Conservation (phyloP, 495 filamentous ascomycete genomes). For the Podospora pseudoanserina region DNA sequence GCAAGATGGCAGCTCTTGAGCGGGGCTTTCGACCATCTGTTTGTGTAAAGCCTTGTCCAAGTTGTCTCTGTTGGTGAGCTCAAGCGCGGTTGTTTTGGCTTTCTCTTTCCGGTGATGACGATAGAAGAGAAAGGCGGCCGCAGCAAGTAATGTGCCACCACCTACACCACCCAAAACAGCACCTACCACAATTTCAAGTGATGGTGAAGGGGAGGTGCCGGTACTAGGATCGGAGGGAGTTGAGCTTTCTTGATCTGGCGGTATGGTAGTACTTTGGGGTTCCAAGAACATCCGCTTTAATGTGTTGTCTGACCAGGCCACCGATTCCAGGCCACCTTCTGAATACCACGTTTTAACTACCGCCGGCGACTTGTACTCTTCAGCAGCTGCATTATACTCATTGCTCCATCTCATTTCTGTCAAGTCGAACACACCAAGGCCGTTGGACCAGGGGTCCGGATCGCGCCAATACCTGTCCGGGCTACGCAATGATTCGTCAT, state of each 20-base stretch:
- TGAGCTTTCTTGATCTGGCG: no score
- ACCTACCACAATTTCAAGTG: no score
- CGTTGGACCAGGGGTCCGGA: constrained; percentile 40
- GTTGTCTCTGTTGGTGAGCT: no score
- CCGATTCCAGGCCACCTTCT: constrained; percentile 26
- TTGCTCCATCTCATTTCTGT: constrained; percentile 35
- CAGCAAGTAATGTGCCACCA: no score
- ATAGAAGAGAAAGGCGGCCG: no score
- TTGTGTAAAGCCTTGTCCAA: not conserved
- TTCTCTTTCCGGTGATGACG: no score
- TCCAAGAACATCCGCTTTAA: constrained; percentile 25
- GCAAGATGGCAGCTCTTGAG: not conserved
- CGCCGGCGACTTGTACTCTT: constrained; percentile 33
- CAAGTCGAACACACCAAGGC: constrained; percentile 42
- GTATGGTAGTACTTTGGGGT: no score
- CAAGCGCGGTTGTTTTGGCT: no score
- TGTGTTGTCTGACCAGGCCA: constrained; percentile 27
- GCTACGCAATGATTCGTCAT: constrained; percentile 20
- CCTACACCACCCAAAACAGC: no score
- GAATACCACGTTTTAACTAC: constrained; percentile 34
- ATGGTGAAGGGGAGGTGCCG: no score
- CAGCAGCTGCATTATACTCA: constrained; percentile 36
- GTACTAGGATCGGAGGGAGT: no score
- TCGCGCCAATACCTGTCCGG: constrained; percentile 14
- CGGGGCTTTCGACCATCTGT: no score